Percentiles rank a stretch among this genome's conserved stretches.
phyloP scores from a whole-genome alignment of 768 basidiomycete species.

The Leccinum sublutescens region DNA sequence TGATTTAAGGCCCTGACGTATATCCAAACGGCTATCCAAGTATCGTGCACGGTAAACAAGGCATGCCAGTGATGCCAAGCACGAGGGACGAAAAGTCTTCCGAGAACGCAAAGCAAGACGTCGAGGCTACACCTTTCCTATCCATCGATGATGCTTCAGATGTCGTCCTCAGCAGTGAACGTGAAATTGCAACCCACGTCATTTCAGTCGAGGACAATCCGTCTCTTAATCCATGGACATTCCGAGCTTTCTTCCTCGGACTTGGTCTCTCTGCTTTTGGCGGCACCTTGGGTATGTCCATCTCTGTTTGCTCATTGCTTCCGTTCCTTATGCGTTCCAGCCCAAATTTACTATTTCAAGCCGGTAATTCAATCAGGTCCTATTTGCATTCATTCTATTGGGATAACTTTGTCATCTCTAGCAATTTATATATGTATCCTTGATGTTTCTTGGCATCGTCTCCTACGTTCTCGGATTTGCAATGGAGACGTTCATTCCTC shows the following conservation, averaged over 20 bases:
- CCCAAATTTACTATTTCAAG: slow-evolving; percentile 63
- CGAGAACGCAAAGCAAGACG: slow-evolving; percentile 28
- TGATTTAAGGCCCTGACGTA: background rate
- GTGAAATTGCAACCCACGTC: slow-evolving; percentile 46
- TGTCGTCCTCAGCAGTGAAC: slow-evolving; percentile 38
- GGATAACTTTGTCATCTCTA: slow-evolving; percentile 16
- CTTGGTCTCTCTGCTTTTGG: background rate
- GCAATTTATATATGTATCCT: slow-evolving; percentile 53
- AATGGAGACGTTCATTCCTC: slow-evolving; percentile 47
- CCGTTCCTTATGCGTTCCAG: slow-evolving; percentile 23
- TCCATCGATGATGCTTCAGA: slow-evolving; percentile 10
- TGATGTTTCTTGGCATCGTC: slow-evolving; percentile 53
- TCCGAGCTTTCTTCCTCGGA: background rate
- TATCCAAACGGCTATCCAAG: background rate
- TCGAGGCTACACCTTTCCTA: slow-evolving; percentile 22
- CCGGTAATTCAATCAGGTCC: slow-evolving; percentile 33
- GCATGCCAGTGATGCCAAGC: background rate
- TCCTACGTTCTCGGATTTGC: slow-evolving; percentile 49
- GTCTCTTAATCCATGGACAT: background rate
- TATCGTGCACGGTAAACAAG: background rate
- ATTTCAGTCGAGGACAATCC: slow-evolving; percentile 15
- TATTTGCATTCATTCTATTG: background rate
- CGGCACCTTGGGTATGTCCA: background rate
- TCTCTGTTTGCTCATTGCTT: background rate
- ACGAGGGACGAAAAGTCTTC: slow-evolving; percentile 4